Evolutionary conservation across 345 rosid species (phyloP), one percentile per base, ranked within the genome.

Genomic region (Gossypium sturtianum): DNA sequence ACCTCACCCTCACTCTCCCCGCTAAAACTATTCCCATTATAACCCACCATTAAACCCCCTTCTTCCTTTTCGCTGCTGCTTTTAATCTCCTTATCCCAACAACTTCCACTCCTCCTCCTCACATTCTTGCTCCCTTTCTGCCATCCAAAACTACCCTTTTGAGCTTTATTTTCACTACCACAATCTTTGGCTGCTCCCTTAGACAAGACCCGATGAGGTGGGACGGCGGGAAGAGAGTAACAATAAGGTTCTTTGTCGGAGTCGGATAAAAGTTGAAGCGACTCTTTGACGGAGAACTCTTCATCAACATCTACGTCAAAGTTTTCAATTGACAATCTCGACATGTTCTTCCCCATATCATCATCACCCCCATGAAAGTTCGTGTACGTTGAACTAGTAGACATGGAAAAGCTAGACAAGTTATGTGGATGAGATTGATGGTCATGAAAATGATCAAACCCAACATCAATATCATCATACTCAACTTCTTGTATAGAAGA

Each of bases 161-260:
- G 34, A 9, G 78, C 86, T 69, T 94, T 97, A 67, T 89, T 90
- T 56, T 92, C 98, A 80, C 97, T 92, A 0, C 89, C 89, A 58
- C 89, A 94, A 29, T 89, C 93, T 74, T 88, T 88, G 9, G 6
- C 70, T 47, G 13, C 64, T 9, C 57, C 84, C 44, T 1, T 17
- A 29, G 52, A 19, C 66, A 72, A 41, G 19, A 15, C 25, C 70
- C 81, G 59, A 67, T 83, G 78, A 60, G 78, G 77, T 2, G 89
- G 87, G 1, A 86, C 84, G 19, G 75, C 85, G 25, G 96, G 93
- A 17, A 91, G 91, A 0, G 96, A 85, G 82, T 86, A 87, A 69
- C 86, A 87, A 0, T 69, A 74, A 1, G 83, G 77, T 8, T 87
- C 95, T 71, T 86, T 63, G 38, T 85, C 91, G 22, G 94, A 92